These are phyloP conservation scores for Fragilariopsis cylindrus DNA, from an alignment of 108 stramenopile species.

Conservation along the genomic window DNA sequence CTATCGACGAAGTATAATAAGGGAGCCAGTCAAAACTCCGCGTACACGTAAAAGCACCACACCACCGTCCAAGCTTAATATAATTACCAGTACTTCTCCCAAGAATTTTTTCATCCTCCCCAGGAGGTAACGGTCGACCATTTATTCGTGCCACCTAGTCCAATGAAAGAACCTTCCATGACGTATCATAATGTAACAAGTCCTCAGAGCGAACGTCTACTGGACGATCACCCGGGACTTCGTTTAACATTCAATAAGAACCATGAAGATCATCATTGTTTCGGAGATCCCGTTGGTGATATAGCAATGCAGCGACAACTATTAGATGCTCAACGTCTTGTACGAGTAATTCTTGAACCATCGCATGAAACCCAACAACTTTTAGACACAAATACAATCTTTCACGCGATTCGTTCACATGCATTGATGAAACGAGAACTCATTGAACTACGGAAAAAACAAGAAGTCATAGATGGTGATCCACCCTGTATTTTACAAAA, in stretches of 20 bases:
- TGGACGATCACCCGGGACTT: slow-evolving; percentile 9
- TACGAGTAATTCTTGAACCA: slow-evolving; percentile 27
- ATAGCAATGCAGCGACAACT: slow-evolving; percentile 28
- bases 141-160: slow-evolving; percentile 35
- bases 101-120: slow-evolving; percentile 11
- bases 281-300: slow-evolving; percentile 23
- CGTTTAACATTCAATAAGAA: slow-evolving; percentile 2
- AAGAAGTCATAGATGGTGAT: slow-evolving; percentile 24
- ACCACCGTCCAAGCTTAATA: background rate
- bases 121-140: slow-evolving; percentile 32
- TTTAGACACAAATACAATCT: slow-evolving; percentile 23
- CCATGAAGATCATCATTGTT: background rate
- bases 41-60: background rate
- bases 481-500: slow-evolving; percentile 36
- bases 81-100: background rate
- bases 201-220: background rate
- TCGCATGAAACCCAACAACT: background rate
- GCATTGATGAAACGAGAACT: slow-evolving; percentile 41
- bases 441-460: slow-evolving; percentile 26
- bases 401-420: slow-evolving; percentile 39
- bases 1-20: background rate
- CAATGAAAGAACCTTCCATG: slow-evolving; percentile 30
- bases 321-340: slow-evolving; percentile 39
- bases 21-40: background rate
- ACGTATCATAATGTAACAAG: background rate